These are phyloP conservation scores for Cryptosporidium canis DNA, from an alignment of 169 alveolate species.

Conservation along the genomic window DNA sequence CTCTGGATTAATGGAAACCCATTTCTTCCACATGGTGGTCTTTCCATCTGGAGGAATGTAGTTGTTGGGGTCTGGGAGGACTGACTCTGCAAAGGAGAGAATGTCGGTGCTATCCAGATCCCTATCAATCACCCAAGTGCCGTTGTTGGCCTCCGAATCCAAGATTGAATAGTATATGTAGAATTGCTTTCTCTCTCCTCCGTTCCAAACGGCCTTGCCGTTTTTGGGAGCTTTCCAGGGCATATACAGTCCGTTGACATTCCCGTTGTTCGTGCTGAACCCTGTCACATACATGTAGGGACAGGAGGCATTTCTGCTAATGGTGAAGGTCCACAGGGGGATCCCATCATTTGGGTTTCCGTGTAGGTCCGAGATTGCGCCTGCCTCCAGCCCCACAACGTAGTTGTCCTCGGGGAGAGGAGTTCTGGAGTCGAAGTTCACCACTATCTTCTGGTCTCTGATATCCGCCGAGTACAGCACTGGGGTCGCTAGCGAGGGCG, in stretches of 20 bases:
- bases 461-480: conserved; percentile 67
- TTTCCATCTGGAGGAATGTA: conserved; percentile 63
- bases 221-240: conserved; percentile 77
- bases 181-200: conserved; percentile 75
- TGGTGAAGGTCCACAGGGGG: conserved; percentile 66
- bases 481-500: background rate
- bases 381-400: conserved; percentile 73
- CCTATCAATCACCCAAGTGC: conserved; percentile 78
- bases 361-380: conserved; percentile 74
- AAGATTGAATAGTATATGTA: conserved; percentile 69
- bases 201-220: conserved; percentile 77
- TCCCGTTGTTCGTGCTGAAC: conserved; percentile 76
- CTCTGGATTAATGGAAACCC: conserved; percentile 77
- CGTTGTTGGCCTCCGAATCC: conserved; percentile 42
- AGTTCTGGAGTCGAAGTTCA: conserved; percentile 74
- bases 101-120: conserved; percentile 74
- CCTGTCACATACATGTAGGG: conserved; percentile 79
- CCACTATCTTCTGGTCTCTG: conserved; percentile 70
- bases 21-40: conserved; percentile 46
- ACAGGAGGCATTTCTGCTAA: conserved; percentile 76
- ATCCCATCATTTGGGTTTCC: conserved; percentile 76
- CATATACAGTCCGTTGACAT: conserved; percentile 76
- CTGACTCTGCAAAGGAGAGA: conserved; percentile 74
- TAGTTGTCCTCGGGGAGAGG: conserved; percentile 78
- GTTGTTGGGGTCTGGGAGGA: conserved; percentile 64